Conservation (phyloP, 305 asterid species). For the Fraxinus floribunda region DNA sequence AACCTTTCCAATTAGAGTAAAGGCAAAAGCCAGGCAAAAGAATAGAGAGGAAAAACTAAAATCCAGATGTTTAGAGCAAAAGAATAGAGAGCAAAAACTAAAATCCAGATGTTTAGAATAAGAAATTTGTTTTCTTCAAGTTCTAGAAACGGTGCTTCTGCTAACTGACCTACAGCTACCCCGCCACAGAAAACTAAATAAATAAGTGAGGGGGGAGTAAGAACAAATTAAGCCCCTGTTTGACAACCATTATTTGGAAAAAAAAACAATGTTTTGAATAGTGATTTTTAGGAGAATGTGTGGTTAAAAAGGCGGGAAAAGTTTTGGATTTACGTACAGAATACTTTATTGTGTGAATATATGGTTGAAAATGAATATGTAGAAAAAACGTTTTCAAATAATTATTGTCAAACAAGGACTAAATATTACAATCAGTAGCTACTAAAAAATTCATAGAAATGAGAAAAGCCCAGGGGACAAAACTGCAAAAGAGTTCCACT, state of each 20-base stretch:
- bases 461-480: conserved; percentile 20
- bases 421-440: neutral
- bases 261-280: no score
- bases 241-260: neutral
- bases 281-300: neutral
- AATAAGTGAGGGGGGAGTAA: neutral
- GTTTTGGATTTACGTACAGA: neutral
- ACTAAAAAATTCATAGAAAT: conserved; percentile 3
- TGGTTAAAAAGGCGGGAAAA: no score
- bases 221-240: neutral
- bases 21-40: conserved; percentile 20
- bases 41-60: no score
- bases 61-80: no score
- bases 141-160: neutral
- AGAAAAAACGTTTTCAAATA: no score
- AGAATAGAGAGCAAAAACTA: conserved; percentile 4
- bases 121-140: neutral
- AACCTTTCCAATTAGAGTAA: conserved; percentile 20
- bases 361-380: neutral
- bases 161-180: conserved; percentile 11
- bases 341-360: neutral
- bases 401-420: neutral
- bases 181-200: neutral
- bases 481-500: conserved; percentile 17
- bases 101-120: neutral